Conservation (phyloP, 2,329 filamentous ascomycete species). For the Arachnomyces sp. region DNA sequence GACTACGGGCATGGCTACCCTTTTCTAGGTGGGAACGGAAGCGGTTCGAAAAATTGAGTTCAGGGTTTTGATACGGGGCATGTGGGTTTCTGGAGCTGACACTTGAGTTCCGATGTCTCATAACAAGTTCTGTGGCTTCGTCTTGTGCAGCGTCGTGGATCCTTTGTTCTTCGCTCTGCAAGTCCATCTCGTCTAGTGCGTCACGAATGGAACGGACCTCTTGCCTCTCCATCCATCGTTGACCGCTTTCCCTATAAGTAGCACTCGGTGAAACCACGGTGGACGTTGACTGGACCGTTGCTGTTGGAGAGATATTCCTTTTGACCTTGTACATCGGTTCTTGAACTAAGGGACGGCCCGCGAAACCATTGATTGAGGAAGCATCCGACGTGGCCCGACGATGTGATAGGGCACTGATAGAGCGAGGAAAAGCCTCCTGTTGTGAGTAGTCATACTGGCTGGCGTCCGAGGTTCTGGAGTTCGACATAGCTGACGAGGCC, state of each 20-base stretch:
- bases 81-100: conserved; percentile 42
- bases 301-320: conserved; percentile 30
- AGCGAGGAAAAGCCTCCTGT: conserved; percentile 25
- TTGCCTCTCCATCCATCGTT: conserved; percentile 50
- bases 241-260: conserved; percentile 46
- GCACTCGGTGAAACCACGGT: conserved; percentile 29
- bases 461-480: conserved; percentile 19
- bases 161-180: conserved; percentile 44
- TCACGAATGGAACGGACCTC: conserved; percentile 49
- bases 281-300: conserved; percentile 22
- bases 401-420: conserved; percentile 34
- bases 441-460: conserved; percentile 13
- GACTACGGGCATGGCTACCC: conserved; percentile 37
- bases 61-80: conserved; percentile 39
- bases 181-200: conserved; percentile 51
- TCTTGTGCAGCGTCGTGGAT: conserved; percentile 52
- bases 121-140: conserved; percentile 57
- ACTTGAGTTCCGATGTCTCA: conserved; percentile 51
- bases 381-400: conserved; percentile 24
- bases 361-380: conserved; percentile 19
- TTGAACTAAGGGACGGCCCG: conserved; percentile 32
- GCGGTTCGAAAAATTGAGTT: conserved; percentile 18
- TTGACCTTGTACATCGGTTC: conserved; percentile 26
- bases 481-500: conserved; percentile 37
- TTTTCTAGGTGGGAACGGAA: conserved; percentile 39